Evolutionary conservation across 495 filamentous ascomycete species (phyloP).

Genomic region (Aspergillus ellipticus): DNA sequence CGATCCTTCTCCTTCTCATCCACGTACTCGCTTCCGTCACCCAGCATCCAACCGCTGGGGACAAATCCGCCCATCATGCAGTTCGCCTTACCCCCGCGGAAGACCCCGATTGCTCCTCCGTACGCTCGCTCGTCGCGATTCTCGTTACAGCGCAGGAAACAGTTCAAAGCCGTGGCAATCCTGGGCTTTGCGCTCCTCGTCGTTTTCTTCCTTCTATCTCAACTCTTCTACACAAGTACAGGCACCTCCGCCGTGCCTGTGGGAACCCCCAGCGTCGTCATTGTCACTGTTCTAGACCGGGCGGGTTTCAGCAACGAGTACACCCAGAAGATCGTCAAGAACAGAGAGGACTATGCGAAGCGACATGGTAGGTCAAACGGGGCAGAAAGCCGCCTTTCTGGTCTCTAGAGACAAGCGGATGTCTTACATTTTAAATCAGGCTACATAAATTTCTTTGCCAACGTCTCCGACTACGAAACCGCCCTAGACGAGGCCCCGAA

Average conservation of each 20-base stretch:
- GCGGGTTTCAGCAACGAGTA: slow-evolving; percentile 57
- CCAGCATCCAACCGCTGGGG: slow-evolving; percentile 16
- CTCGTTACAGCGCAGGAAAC: slow-evolving; percentile 59
- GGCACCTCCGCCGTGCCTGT: slow-evolving; percentile 42
- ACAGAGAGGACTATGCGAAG: slow-evolving; percentile 79
- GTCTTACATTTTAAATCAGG: slow-evolving; percentile 45
- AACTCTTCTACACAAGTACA: slow-evolving; percentile 40
- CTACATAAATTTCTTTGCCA: slow-evolving; percentile 82
- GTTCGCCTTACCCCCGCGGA: slow-evolving; percentile 83
- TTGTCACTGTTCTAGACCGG: slow-evolving; percentile 81
- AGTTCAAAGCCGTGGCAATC: slow-evolving; percentile 60
- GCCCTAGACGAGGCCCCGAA: slow-evolving; percentile 58
- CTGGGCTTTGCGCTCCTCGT: slow-evolving; percentile 52
- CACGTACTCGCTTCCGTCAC: not conserved
- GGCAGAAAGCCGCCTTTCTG: not conserved
- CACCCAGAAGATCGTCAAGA: slow-evolving; percentile 68
- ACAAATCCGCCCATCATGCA: slow-evolving; percentile 60
- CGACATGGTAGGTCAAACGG: slow-evolving; percentile 67
- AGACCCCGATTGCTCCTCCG: slow-evolving; percentile 65
- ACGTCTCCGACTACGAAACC: slow-evolving; percentile 63
- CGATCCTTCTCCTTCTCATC: not conserved
- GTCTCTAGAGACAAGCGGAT: slow-evolving; percentile 10
- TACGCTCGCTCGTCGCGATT: slow-evolving; percentile 58
- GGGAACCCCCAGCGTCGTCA: slow-evolving; percentile 76
- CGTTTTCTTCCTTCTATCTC: slow-evolving; percentile 61